A percentile compares a stretch with the other conserved stretches of the same genome.
These are phyloP conservation scores for Beauveria sp. DNA, from an alignment of 2,329 filamentous ascomycete genomes.

Conservation along the genomic window DNA sequence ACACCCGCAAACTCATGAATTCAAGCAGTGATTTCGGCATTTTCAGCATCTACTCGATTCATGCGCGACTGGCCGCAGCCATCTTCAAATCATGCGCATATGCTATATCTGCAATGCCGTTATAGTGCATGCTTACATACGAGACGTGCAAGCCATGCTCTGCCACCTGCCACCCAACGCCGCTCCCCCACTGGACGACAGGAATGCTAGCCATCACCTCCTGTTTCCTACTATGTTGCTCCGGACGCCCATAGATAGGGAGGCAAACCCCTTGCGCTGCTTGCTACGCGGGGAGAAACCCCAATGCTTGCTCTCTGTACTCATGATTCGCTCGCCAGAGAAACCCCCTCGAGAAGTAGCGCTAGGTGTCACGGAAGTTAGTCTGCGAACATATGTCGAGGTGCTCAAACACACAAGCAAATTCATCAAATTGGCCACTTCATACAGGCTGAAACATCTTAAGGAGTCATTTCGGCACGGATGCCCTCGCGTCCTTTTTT, in stretches of 20 bases:
- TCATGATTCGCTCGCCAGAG: background rate
- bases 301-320: background rate
- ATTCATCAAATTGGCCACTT: background rate
- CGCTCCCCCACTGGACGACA: background rate
- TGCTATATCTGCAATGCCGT: background rate
- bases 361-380: background rate
- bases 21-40: background rate
- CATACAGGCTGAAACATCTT: background rate
- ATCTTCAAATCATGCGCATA: background rate
- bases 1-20: background rate
- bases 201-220: background rate
- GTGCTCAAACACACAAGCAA: background rate
- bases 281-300: background rate
- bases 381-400: background rate
- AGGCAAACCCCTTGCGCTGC: background rate
- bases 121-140: background rate
- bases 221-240: background rate
- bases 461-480: background rate
- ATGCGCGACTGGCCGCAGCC: background rate
- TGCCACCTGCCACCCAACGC: background rate
- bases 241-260: background rate
- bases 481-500: too few species aligned
- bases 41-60: background rate
- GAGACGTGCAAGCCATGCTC: background rate
- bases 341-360: too few species aligned